These are phyloP conservation scores for Populus pruinosa DNA, from an alignment of 345 rosid genomes.

Conservation along the genomic window DNA sequence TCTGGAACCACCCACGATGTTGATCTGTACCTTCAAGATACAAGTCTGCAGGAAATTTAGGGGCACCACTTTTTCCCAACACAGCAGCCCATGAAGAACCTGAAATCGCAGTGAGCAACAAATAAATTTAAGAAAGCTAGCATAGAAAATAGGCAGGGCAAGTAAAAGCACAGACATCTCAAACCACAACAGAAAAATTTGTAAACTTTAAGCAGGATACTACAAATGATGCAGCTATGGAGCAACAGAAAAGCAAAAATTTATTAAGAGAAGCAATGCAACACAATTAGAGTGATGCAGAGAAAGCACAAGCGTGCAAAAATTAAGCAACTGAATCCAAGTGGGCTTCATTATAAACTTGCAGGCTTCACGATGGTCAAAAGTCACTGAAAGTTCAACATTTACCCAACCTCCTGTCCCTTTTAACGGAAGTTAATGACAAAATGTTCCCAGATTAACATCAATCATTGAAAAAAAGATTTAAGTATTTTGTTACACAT, in stretches of 20 bases:
- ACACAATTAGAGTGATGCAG: background rate
- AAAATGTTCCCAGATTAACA: background rate
- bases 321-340: too few species aligned
- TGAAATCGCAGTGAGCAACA: constrained; percentile 26
- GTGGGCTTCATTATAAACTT: background rate
- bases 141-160: background rate
- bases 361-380: background rate
- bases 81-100: constrained; percentile 99
- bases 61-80: constrained; percentile 58
- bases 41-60: constrained; percentile 77
- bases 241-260: background rate
- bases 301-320: background rate
- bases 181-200: background rate
- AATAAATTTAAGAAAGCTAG: background rate
- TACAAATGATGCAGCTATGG: background rate
- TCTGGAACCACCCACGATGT: constrained; percentile 99
- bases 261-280: background rate
- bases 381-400: background rate
- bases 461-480: too few species aligned
- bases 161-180: background rate
- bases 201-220: background rate
- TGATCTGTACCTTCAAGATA: constrained; percentile 98
- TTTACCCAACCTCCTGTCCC: background rate
- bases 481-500: too few species aligned
- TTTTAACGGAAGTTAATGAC: background rate